A percentile compares a stretch with the other conserved stretches of the same genome.
Evolutionary conservation across 2,329 filamentous ascomycete species (phyloP).

Genomic region (Balansia obtecta): DNA sequence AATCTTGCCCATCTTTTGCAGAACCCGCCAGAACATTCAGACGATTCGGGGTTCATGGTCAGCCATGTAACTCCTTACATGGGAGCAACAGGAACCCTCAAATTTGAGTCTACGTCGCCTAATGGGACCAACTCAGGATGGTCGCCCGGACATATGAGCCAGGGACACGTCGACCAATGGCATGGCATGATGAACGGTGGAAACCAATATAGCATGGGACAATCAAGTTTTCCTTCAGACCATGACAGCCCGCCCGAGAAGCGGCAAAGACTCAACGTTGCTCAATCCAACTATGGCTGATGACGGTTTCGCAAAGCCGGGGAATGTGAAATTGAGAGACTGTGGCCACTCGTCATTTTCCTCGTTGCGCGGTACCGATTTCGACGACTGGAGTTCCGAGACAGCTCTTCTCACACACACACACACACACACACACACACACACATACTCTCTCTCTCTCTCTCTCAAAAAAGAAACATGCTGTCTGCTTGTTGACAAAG

Average conservation of each 20-base stretch:
- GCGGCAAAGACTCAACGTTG: slow-evolving; percentile 36
- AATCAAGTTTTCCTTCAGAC: slow-evolving; percentile 18
- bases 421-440: too few species aligned
- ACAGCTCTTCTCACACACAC: too few species aligned
- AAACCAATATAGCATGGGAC: slow-evolving; percentile 24
- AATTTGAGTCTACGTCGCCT: slow-evolving; percentile 43
- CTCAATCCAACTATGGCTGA: slow-evolving; percentile 29
- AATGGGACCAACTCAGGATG: slow-evolving; percentile 32
- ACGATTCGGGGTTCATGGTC: slow-evolving; percentile 21
- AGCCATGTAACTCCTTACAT: slow-evolving; percentile 22
- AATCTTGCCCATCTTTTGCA: slow-evolving; percentile 78
- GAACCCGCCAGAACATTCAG: slow-evolving; percentile 37
- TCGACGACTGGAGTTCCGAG: background rate
- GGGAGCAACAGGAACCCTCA: slow-evolving; percentile 24
- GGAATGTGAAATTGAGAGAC: background rate
- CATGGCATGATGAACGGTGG: slow-evolving; percentile 35
- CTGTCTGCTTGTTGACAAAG: background rate
- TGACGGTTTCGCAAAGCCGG: slow-evolving; percentile 3
- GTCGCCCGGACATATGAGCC: slow-evolving; percentile 40
- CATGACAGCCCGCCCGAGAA: slow-evolving; percentile 37
- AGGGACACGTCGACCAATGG: slow-evolving; percentile 30
- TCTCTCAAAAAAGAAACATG: background rate
- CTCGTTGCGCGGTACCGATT: background rate
- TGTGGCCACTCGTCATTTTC: background rate
- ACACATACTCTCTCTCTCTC: too few species aligned